These are phyloP conservation scores for Globisporangium paroecandrum DNA, from an alignment of 352 stramenopile genomes.

Conservation along the genomic window DNA sequence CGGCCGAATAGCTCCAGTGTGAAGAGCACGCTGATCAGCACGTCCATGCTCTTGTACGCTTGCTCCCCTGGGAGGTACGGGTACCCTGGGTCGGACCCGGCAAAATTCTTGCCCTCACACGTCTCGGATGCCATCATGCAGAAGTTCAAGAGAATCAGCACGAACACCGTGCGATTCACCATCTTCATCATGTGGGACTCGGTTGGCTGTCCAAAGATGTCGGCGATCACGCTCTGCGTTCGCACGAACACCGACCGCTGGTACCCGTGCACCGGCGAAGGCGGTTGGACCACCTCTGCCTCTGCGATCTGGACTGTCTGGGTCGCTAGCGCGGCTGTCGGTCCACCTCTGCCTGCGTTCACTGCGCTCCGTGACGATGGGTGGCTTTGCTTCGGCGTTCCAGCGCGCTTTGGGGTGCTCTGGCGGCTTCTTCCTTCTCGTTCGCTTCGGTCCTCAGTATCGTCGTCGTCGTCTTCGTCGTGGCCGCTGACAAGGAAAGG, in stretches of 20 bases:
- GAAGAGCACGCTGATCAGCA: conserved; percentile 47
- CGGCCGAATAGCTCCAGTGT: conserved; percentile 50
- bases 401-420: background rate
- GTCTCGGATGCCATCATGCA: conserved; percentile 50
- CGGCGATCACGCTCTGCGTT: conserved; percentile 34
- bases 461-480: background rate
- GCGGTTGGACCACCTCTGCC: background rate
- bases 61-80: conserved; percentile 40
- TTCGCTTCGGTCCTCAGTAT: background rate
- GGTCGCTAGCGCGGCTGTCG: background rate
- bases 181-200: conserved; percentile 35
- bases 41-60: conserved; percentile 34
- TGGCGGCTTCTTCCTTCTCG: background rate
- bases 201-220: conserved; percentile 38
- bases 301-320: conserved; percentile 19
- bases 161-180: conserved; percentile 43
- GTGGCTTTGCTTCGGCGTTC: background rate
- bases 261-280: background rate
- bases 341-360: background rate
- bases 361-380: background rate
- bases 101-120: conserved; percentile 54
- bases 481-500: background rate
- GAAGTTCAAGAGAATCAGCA: conserved; percentile 53
- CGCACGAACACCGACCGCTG: conserved; percentile 22
- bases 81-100: conserved; percentile 52